A percentile compares a stretch with the other conserved stretches of the same genome.
Evolutionary conservation across 768 basidiomycete genomes (phyloP).

Genomic region (Amanita subjunquillea): DNA sequence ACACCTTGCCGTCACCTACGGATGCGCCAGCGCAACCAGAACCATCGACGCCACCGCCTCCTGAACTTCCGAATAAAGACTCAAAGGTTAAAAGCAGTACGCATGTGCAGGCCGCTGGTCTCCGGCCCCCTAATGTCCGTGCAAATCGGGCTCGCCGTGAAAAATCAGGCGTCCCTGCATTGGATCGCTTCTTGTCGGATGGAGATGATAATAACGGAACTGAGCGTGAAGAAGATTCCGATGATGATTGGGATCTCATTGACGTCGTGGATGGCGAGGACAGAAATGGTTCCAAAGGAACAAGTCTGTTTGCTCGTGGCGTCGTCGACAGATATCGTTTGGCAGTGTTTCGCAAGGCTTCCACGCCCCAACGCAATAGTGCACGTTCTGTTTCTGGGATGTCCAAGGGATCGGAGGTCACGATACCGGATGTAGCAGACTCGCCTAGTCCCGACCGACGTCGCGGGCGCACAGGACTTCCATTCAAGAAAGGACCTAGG

Average conservation of each 20-base stretch:
- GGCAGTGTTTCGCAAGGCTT: slow-evolving; percentile 78
- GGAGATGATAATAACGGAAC: slow-evolving; percentile 34
- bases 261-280: slow-evolving; percentile 77
- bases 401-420: slow-evolving; percentile 43
- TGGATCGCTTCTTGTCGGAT: slow-evolving; percentile 65
- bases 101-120: slow-evolving; percentile 13
- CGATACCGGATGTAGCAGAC: slow-evolving; percentile 26
- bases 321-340: slow-evolving; percentile 83
- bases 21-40: slow-evolving; percentile 3
- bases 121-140: slow-evolving; percentile 15
- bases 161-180: slow-evolving; percentile 73
- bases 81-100: slow-evolving; percentile 12
- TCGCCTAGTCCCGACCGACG: slow-evolving; percentile 43
- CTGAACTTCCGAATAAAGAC: slow-evolving; percentile 16
- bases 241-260: slow-evolving; percentile 90
- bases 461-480: slow-evolving; percentile 61
- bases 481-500: slow-evolving; percentile 61
- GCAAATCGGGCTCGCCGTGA: slow-evolving; percentile 45
- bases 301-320: slow-evolving; percentile 82
- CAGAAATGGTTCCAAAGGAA: slow-evolving; percentile 68
- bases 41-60: neutral
- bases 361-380: slow-evolving; percentile 43
- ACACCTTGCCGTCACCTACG: neutral
- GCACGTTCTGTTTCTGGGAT: slow-evolving; percentile 46
- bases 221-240: slow-evolving; percentile 50